A percentile compares a stretch with the other conserved stretches of the same genome.
Evolutionary conservation across 129 eudicot genomes (phyloP).

Genomic region (Escallonia rubra): DNA sequence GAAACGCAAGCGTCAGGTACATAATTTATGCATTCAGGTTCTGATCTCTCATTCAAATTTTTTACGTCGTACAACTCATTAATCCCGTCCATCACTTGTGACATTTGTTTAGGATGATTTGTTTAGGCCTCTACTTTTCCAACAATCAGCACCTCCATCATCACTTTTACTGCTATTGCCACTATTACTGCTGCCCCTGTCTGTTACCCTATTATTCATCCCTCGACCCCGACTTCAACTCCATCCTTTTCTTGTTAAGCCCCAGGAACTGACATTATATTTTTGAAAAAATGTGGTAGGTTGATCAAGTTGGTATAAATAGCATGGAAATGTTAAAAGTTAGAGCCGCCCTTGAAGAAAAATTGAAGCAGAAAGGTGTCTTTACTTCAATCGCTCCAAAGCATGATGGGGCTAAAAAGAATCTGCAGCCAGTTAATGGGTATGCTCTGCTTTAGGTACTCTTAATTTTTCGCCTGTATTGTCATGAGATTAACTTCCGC

Average conservation of each 20-base stretch:
- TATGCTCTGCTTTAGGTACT: slow-evolving; percentile 3
- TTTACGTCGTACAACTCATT: too few species aligned
- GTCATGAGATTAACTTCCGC: not conserved
- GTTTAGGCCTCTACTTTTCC: too few species aligned
- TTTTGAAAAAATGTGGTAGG: slow-evolving; percentile 28
- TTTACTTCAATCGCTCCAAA: slow-evolving; percentile 47
- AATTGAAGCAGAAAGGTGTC: slow-evolving; percentile 74
- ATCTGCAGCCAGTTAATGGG: slow-evolving; percentile 52
- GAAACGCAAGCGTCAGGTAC: slow-evolving; percentile 49
- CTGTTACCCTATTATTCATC: not conserved
- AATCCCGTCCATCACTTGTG: too few species aligned
- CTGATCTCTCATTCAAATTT: not conserved
- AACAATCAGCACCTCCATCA: too few species aligned
- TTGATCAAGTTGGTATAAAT: slow-evolving; percentile 49
- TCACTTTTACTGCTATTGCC: not conserved
- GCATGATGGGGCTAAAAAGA: slow-evolving; percentile 26
- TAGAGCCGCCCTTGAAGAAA: slow-evolving; percentile 93
- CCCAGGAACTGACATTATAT: not conserved
- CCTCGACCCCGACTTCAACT: too few species aligned
- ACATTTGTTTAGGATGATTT: too few species aligned
- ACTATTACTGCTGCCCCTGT: not conserved
- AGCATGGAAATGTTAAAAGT: slow-evolving; percentile 87
- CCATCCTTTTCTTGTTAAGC: too few species aligned
- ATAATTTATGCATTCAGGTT: not conserved
- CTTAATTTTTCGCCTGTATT: not conserved